Conservation (phyloP, 1,139 yeast genomes). For the Yamadazyma oceani region DNA sequence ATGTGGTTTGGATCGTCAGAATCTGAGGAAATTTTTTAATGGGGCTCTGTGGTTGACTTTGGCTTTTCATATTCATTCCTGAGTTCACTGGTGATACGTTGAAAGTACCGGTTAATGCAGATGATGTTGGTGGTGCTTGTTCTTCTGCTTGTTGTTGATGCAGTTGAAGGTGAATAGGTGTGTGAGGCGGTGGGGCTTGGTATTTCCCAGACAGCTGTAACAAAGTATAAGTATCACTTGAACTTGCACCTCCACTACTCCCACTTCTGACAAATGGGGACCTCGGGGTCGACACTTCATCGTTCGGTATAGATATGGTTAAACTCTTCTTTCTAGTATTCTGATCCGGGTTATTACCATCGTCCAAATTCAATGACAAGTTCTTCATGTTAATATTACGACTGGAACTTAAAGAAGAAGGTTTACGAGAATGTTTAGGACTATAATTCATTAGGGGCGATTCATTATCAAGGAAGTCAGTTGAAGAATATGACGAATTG, state of each 20-base stretch:
- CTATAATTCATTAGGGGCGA: conserved; percentile 26
- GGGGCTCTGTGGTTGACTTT: conserved; percentile 2
- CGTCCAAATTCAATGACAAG: conserved; percentile 31
- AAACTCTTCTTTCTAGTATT: conserved; percentile 8
- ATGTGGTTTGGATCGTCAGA: background rate
- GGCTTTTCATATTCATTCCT: background rate
- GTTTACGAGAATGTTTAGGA: conserved; percentile 38
- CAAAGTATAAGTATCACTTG: background rate
- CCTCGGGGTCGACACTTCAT: background rate
- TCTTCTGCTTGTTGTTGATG: no score
- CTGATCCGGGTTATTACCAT: background rate
- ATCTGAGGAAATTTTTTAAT: background rate
- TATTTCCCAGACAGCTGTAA: background rate
- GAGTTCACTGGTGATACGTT: background rate
- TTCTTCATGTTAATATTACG: conserved; percentile 35
- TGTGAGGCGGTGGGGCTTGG: no score
- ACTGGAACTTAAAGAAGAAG: conserved; percentile 25
- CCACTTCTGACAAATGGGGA: conserved; percentile 4
- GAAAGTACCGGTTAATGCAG: background rate
- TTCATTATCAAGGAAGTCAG: background rate
- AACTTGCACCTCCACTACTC: background rate
- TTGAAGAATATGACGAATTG: conserved; percentile 1
- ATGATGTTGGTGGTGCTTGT: background rate
- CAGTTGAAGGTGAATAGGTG: no score
- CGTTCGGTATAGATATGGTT: conserved; percentile 13